Evolutionary conservation across 768 basidiomycete species (phyloP), one percentile per base, ranked within the genome.

Genomic region (Termitomyces sp.): DNA sequence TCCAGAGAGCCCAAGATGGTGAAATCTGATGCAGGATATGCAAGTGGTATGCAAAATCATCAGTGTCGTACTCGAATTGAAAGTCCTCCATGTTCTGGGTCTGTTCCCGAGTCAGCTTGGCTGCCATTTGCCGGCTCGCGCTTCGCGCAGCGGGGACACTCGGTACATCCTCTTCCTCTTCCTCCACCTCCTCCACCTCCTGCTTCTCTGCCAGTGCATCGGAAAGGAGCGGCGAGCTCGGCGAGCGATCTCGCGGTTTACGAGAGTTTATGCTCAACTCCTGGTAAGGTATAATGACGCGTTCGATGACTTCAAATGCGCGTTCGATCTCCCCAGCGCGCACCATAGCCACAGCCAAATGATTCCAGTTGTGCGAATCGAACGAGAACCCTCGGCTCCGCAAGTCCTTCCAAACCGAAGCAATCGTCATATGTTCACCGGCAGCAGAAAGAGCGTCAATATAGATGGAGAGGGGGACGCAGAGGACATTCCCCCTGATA

Each of bases 351-450:
- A 87, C 75, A 26, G 78, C 79, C 28, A 97, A 78, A 63, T 91
- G 85, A 64, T 96, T 97, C 90, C 93, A 98, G 68, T 97, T 98
- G 63, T 89, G 85, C 12, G 89, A 80, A 67, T 95, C 91, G 67
- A 94, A 92, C 12, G 76, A 76, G 62, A 95, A 88, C 1, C 91
- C 90, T 10, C 75, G 69, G 11, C 69, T 61, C 58, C 80, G 79
- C 50, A 91, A 78, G 31, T 73, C 67, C n/a, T 74, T 72, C 94
- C 96, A 98, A 0, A 79, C 74, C 3, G 67, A 64, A 15, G 85
- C 79, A 45, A 95, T 78, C 57, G 85, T 80, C 8, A 66, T 60
- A 62, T 94, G 87, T 38, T 73, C 66, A 1, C 86, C 87, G 0
- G 78, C 79, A 3, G 73, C 70, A 2, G 91, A 89, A 50, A 95